These are phyloP conservation scores for Fermentozyma sake DNA, from an alignment of 1,139 yeast genomes.

Conservation along the genomic window DNA sequence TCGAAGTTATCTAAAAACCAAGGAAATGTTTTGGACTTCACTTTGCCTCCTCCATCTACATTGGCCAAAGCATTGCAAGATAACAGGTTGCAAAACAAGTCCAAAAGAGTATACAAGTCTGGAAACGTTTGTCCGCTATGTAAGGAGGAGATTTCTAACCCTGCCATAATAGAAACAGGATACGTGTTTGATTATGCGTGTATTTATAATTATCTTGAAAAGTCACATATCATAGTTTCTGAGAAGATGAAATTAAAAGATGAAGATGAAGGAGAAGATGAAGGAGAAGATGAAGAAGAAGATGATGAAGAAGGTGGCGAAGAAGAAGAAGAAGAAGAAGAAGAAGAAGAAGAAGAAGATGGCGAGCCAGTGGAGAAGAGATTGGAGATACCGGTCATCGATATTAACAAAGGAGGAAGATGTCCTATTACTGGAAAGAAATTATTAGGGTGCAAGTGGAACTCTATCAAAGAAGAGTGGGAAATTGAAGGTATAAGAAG, in stretches of 20 bases:
- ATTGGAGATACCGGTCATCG: no score
- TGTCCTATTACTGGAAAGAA: conserved; percentile 83
- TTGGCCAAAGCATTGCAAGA: conserved; percentile 14
- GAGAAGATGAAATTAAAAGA: conserved; percentile 16
- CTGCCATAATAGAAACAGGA: conserved; percentile 89
- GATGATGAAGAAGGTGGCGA: conserved; percentile 9
- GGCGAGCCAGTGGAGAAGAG: conserved; percentile 7
- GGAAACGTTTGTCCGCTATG: conserved; percentile 69
- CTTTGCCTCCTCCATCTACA: conserved; percentile 52
- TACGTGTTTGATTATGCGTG: conserved; percentile 88
- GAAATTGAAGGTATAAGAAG: conserved; percentile 72
- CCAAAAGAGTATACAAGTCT: conserved; percentile 22
- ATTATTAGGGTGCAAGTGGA: conserved; percentile 70
- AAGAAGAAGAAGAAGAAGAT: conserved; percentile 12
- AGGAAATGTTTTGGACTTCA: conserved; percentile 44
- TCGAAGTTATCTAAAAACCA: conserved; percentile 53
- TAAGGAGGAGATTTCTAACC: conserved; percentile 58
- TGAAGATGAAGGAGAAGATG: conserved; percentile 14
- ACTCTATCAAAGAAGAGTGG: conserved; percentile 57
- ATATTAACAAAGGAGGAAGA: conserved; percentile 54
- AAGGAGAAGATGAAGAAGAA: conserved; percentile 10
- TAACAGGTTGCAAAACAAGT: conserved; percentile 7
- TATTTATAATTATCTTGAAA: conserved; percentile 60
- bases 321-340: conserved; percentile 12
- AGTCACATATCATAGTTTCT: conserved; percentile 36